Evolutionary conservation across 805 yeast genomes (phyloP).

Genomic region (Spathaspora girioi): DNA sequence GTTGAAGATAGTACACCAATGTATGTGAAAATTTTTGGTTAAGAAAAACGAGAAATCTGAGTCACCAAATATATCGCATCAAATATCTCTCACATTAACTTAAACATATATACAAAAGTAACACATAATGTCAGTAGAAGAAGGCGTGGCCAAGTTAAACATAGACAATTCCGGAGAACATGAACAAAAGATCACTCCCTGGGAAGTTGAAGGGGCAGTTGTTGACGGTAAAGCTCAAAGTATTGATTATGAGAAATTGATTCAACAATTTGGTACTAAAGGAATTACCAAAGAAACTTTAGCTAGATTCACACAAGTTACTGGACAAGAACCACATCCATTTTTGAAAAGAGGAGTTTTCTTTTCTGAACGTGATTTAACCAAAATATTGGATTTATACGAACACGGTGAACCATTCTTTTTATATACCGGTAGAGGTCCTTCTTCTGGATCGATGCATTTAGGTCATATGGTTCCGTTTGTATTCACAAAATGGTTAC

Average conservation of each 20-base stretch:
- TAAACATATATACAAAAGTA: neutral
- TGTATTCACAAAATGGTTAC: slow-evolving; percentile 94
- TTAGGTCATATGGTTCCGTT: slow-evolving; percentile 97
- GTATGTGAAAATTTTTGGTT: neutral
- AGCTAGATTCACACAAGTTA: slow-evolving; percentile 69
- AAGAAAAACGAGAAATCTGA: neutral
- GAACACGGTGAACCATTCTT: slow-evolving; percentile 95
- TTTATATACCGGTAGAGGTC: slow-evolving; percentile 96
- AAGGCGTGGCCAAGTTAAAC: slow-evolving; percentile 11
- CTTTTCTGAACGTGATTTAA: slow-evolving; percentile 85
- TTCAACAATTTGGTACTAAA: slow-evolving; percentile 82
- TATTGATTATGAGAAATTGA: slow-evolving; percentile 87
- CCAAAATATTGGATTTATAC: slow-evolving; percentile 75
- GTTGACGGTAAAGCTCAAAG: slow-evolving; percentile 90
- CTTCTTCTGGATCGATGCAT: slow-evolving; percentile 91
- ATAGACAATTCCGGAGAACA: slow-evolving; percentile 8
- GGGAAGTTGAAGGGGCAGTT: slow-evolving; percentile 99
- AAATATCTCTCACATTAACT: neutral
- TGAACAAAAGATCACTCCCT: slow-evolving; percentile 69
- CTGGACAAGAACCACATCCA: slow-evolving; percentile 91
- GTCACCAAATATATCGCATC: neutral
- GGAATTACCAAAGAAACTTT: slow-evolving; percentile 67
- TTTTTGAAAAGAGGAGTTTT: slow-evolving; percentile 87
- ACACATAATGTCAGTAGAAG: slow-evolving; percentile 13
- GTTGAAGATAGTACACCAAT: neutral